Conservation (phyloP, 1,284 basidiomycete genomes). For the Polyporus tsugae region DNA sequence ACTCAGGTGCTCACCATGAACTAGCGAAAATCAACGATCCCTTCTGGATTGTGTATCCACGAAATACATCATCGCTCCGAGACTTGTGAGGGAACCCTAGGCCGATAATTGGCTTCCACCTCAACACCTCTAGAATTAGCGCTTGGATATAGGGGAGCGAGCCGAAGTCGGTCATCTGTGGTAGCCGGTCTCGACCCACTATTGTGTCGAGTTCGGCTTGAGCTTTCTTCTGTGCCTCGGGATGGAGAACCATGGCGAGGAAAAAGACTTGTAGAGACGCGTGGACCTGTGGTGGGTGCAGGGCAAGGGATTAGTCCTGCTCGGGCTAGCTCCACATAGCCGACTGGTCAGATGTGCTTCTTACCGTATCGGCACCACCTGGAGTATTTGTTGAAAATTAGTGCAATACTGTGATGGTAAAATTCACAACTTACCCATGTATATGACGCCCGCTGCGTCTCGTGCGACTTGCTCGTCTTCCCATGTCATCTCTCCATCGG, state of each 20-base stretch:
- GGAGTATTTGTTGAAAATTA: not conserved
- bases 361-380: slow-evolving; percentile 2
- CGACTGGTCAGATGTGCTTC: not conserved
- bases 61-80: slow-evolving; percentile 28
- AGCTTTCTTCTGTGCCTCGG: slow-evolving; percentile 40
- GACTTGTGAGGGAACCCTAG: slow-evolving; percentile 19
- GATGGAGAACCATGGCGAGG: slow-evolving; percentile 45
- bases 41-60: slow-evolving; percentile 35
- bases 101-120: slow-evolving; percentile 31
- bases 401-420: too few species aligned
- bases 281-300: slow-evolving; percentile 15
- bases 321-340: not conserved
- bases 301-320: too few species aligned
- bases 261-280: slow-evolving; percentile 43
- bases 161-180: slow-evolving; percentile 25
- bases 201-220: slow-evolving; percentile 43
- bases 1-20: slow-evolving; percentile 10
- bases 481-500: not conserved
- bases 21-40: slow-evolving; percentile 33
- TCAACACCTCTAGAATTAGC: slow-evolving; percentile 33
- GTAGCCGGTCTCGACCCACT: slow-evolving; percentile 32
- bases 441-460: not conserved
- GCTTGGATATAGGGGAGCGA: slow-evolving; percentile 33
- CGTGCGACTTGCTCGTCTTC: not conserved
- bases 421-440: not conserved